Percentiles rank a stretch among this genome's conserved stretches.
Conservation (phyloP, 2,329 filamentous ascomycete genomes). For the Penicillium sp. region DNA sequence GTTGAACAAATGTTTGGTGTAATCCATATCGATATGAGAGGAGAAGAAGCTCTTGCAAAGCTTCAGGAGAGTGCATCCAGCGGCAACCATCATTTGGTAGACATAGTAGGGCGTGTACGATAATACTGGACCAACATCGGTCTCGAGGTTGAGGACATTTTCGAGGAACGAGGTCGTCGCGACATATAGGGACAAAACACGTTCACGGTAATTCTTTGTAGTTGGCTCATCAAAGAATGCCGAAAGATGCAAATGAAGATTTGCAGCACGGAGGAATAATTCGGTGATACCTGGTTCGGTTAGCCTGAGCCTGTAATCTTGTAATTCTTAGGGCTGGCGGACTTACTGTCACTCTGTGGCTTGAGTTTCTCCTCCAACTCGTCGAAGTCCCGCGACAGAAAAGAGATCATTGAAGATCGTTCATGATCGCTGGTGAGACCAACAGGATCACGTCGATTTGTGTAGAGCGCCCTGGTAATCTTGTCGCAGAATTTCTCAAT, state of each 20-base stretch:
- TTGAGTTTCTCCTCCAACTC: constrained; percentile 55
- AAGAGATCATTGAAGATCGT: constrained; percentile 45
- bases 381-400: constrained; percentile 50
- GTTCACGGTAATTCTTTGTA: constrained; percentile 48
- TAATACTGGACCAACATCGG: constrained; percentile 49
- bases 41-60: constrained; percentile 67
- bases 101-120: constrained; percentile 62
- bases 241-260: constrained; percentile 51
- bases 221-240: constrained; percentile 53
- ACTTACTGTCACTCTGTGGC: constrained; percentile 43
- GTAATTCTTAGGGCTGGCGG: not conserved
- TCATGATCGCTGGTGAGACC: constrained; percentile 50
- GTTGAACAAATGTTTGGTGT: constrained; percentile 59
- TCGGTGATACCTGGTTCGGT: constrained; percentile 43
- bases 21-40: constrained; percentile 56
- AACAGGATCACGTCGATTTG: constrained; percentile 56
- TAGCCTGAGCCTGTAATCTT: not conserved
- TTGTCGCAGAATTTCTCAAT: constrained; percentile 62
- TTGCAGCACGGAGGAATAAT: constrained; percentile 49
- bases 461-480: constrained; percentile 58
- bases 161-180: constrained; percentile 51
- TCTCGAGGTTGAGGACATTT: constrained; percentile 47
- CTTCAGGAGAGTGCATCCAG: constrained; percentile 65
- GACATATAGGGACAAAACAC: constrained; percentile 48
- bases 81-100: constrained; percentile 67